Conservation (phyloP, 768 basidiomycete genomes). For the Rhizopogon rudus region DNA sequence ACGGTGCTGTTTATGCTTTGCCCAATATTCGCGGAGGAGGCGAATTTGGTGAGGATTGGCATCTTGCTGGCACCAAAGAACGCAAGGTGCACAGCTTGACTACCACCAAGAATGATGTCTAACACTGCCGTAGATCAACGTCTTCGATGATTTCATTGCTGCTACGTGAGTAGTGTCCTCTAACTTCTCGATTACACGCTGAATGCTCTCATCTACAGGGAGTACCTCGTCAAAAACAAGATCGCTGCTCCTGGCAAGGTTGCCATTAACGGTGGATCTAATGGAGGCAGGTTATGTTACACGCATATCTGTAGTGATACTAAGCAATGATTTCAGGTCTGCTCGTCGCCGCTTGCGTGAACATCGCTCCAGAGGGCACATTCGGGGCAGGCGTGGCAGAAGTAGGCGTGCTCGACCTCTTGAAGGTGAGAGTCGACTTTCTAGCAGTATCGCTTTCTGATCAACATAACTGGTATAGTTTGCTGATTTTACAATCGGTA, state of each 20-base stretch:
- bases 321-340: constrained; percentile 41
- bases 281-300: constrained; percentile 52
- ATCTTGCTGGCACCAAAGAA: constrained; percentile 63
- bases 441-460: not conserved
- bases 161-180: constrained; percentile 51
- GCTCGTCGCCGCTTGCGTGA: constrained; percentile 79
- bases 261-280: constrained; percentile 74
- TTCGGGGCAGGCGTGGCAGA: constrained; percentile 79
- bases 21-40: constrained; percentile 63
- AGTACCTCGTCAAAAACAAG: constrained; percentile 70
- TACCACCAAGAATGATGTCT: not conserved
- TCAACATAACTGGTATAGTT: constrained; percentile 37
- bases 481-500: constrained; percentile 72
- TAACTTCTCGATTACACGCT: not conserved
- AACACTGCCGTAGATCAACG: constrained; percentile 46
- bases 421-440: constrained; percentile 46
- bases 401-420: constrained; percentile 76
- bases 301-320: not conserved
- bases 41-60: constrained; percentile 87
- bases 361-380: constrained; percentile 69
- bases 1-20: constrained; percentile 60
- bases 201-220: constrained; percentile 29
- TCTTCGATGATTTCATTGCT: constrained; percentile 80
- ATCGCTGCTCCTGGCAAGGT: constrained; percentile 67
- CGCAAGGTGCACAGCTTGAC: constrained; percentile 45